Evolutionary conservation across 2,329 filamentous ascomycete genomes (phyloP).

Genomic region (Teratosphaeriaceae sp.): DNA sequence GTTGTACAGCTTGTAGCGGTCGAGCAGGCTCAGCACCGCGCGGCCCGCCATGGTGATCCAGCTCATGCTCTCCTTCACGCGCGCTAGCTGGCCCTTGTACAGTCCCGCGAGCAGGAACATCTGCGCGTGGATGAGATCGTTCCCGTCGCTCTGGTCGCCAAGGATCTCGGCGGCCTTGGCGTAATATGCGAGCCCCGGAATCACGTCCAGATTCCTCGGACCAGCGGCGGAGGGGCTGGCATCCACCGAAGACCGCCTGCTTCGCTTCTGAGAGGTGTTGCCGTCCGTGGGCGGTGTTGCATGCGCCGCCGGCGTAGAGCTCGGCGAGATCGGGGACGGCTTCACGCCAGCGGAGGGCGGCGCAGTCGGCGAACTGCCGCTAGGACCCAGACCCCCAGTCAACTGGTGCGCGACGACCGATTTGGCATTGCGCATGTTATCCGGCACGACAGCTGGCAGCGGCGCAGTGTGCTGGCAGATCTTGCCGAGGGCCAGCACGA

Average conservation of each 20-base stretch:
- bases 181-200: constrained; percentile 90
- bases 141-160: constrained; percentile 72
- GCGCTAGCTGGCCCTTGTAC: constrained; percentile 80
- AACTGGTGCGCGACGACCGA: constrained; percentile 31
- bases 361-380: constrained; percentile 24
- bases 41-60: constrained; percentile 58
- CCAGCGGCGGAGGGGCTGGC: constrained; percentile 12
- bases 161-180: constrained; percentile 80
- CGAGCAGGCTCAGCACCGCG: constrained; percentile 63
- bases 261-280: constrained; percentile 18
- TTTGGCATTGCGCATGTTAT: constrained; percentile 33
- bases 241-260: constrained; percentile 26
- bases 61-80: constrained; percentile 75
- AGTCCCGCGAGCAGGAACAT: constrained; percentile 77
- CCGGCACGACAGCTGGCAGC: constrained; percentile 51
- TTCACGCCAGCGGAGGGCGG: constrained; percentile 19
- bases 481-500: constrained; percentile 80
- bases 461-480: constrained; percentile 56
- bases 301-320: constrained; percentile 27
- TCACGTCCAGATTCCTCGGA: constrained; percentile 57
- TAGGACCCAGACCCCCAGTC: constrained; percentile 14
- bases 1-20: constrained; percentile 51
- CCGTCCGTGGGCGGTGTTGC: constrained; percentile 26
- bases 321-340: constrained; percentile 34
- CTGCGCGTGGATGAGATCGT: constrained; percentile 77